Conservation (phyloP, 164 flowering plant genomes). For the Vitis cinerea region DNA sequence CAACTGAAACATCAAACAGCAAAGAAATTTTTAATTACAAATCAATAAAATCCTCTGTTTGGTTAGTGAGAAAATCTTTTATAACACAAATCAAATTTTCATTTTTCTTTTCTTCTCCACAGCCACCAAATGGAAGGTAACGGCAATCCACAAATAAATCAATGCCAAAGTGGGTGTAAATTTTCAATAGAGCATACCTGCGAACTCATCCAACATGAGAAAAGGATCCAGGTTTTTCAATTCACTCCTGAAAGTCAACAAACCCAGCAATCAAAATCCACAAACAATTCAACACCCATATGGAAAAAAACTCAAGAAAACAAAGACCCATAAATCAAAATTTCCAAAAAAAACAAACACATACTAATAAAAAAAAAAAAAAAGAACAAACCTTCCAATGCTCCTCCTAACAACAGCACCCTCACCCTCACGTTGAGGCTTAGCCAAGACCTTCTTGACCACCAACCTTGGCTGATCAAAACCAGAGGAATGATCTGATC, state of each 20-base stretch:
- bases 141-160: not conserved
- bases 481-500: constrained; percentile 20
- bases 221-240: constrained; percentile 81
- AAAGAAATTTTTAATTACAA: not conserved
- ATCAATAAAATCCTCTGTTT: too few relatives aligned
- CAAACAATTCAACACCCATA: not conserved
- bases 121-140: not conserved
- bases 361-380: not conserved
- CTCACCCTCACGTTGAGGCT: constrained; percentile 61
- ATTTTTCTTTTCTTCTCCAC: too few relatives aligned
- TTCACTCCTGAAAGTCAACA: constrained; percentile 47
- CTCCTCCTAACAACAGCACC: constrained; percentile 72
- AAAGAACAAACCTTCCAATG: constrained; percentile 57
- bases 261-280: too few relatives aligned
- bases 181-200: constrained; percentile 34
- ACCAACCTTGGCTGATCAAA: constrained; percentile 46
- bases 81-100: too few relatives aligned
- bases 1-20: constrained; percentile 44
- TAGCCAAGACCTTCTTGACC: constrained; percentile 50
- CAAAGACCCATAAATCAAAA: not conserved
- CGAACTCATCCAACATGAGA: constrained; percentile 79
- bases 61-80: too few relatives aligned
- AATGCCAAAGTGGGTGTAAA: not conserved
- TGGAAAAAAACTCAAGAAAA: constrained; percentile 8
- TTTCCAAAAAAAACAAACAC: not conserved